Percentiles rank a stretch among this genome's conserved stretches.
These are phyloP conservation scores for Acaromyces ingoldii DNA, from an alignment of 1,284 basidiomycete genomes.

Conservation along the genomic window DNA sequence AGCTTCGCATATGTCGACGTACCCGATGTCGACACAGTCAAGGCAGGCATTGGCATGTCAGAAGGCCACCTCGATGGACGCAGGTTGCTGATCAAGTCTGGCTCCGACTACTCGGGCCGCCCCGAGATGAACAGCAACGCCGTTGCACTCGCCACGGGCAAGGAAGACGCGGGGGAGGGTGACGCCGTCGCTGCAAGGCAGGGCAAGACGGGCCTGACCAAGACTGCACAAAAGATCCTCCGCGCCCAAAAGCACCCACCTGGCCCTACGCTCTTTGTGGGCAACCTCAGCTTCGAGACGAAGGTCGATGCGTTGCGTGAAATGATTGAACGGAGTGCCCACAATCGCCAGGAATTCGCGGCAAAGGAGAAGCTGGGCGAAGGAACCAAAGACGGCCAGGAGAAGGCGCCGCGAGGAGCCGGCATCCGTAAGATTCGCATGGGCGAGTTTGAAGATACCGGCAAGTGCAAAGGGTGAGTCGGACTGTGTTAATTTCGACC, in stretches of 20 bases:
- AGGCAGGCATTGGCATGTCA: constrained; percentile 69
- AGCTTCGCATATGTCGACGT: constrained; percentile 98
- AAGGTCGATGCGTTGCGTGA: constrained; percentile 64
- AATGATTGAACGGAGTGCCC: constrained; percentile 59
- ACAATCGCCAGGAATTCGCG: constrained; percentile 16
- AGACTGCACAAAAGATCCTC: constrained; percentile 76
- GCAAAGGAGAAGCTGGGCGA: not conserved
- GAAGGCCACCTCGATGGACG: constrained; percentile 80
- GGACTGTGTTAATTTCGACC: not conserved
- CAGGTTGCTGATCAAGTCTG: constrained; percentile 86
- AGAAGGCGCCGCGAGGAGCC: constrained; percentile 24
- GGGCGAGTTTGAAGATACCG: constrained; percentile 90
- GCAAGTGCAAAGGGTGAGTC: constrained; percentile 85
- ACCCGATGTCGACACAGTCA: constrained; percentile 68
- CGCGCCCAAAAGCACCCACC: constrained; percentile 75
- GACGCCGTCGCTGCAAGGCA: constrained; percentile 4
- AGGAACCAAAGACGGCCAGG: constrained; percentile 10
- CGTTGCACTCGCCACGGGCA: constrained; percentile 15
- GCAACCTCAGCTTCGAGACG: constrained; percentile 86
- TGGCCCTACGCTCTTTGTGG: constrained; percentile 76
- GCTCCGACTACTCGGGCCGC: constrained; percentile 55
- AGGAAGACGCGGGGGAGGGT: not conserved
- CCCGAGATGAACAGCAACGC: constrained; percentile 41
- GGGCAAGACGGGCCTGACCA: constrained; percentile 58
- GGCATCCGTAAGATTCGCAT: constrained; percentile 86